phyloP scores from a whole-genome alignment of 2,329 filamentous ascomycete genomes.

The Fusarium proliferatum region DNA sequence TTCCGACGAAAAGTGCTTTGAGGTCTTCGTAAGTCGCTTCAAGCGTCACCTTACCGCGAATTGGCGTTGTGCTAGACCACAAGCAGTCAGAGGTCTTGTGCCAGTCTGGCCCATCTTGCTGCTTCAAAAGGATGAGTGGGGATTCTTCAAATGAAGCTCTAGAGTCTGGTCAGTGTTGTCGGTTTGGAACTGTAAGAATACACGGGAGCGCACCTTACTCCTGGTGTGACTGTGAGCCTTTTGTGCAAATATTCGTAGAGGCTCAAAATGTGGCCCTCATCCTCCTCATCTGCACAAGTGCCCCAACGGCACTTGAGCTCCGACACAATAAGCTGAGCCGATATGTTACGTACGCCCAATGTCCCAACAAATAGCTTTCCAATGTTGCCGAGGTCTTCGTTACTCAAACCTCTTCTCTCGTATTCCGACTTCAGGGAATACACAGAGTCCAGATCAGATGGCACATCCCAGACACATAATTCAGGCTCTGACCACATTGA shows the following conservation, averaged over 20 bases:
- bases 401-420: neutral
- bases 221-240: accelerated
- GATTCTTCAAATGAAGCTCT: slow-evolving; percentile 21
- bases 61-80: slow-evolving; percentile 27
- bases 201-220: neutral
- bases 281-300: neutral
- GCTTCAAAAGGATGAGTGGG: slow-evolving; percentile 3
- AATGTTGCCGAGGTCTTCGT: slow-evolving; percentile 9
- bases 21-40: slow-evolving; percentile 10
- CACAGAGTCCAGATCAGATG: neutral
- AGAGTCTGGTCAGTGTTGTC: neutral
- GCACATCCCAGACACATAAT: slow-evolving; percentile 17
- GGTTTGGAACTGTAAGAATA: accelerated
- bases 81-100: slow-evolving; percentile 25
- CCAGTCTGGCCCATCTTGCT: neutral
- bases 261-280: accelerated
- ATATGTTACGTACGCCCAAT: neutral
- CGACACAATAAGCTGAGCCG: neutral
- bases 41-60: slow-evolving; percentile 19
- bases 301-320: neutral
- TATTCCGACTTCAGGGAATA: slow-evolving; percentile 1
- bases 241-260: slow-evolving; percentile 29
- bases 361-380: slow-evolving; percentile 5
- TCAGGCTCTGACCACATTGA: neutral
- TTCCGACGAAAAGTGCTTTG: slow-evolving; percentile 14